Percentiles rank a stretch among this genome's conserved stretches.
Evolutionary conservation across 2,329 filamentous ascomycete species (phyloP).

Genomic region (Monosporascus sp.): DNA sequence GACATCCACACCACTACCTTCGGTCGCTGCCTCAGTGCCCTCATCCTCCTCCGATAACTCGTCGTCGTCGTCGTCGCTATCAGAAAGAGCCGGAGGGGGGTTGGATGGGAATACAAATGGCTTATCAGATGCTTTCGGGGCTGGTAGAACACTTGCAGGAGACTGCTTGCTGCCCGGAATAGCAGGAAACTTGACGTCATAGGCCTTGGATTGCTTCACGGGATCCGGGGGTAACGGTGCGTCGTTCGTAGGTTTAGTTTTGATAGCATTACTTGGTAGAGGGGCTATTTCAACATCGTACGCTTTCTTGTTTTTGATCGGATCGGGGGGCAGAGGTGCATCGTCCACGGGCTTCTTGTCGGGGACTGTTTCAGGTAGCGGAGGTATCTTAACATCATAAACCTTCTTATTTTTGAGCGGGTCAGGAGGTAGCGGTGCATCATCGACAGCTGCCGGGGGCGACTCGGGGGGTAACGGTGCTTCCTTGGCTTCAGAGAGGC

Average conservation of each 20-base stretch:
- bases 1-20: slow-evolving; percentile 61
- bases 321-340: slow-evolving; percentile 36
- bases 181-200: slow-evolving; percentile 20
- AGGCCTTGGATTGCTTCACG: slow-evolving; percentile 25
- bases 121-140: slow-evolving; percentile 14
- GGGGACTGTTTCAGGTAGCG: slow-evolving; percentile 16
- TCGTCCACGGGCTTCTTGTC: slow-evolving; percentile 27
- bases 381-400: slow-evolving; percentile 21
- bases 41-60: slow-evolving; percentile 43
- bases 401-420: slow-evolving; percentile 31
- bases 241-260: slow-evolving; percentile 23
- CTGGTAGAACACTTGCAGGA: slow-evolving; percentile 16
- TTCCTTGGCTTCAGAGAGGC: slow-evolving; percentile 16
- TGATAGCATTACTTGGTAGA: slow-evolving; percentile 25
- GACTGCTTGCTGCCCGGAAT: slow-evolving; percentile 18
- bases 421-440: slow-evolving; percentile 41
- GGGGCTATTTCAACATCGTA: slow-evolving; percentile 30
- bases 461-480: slow-evolving; percentile 32
- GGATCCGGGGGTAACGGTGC: slow-evolving; percentile 37
- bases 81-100: slow-evolving; percentile 22
- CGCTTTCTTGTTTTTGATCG: slow-evolving; percentile 26
- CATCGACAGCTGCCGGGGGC: slow-evolving; percentile 10
- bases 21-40: slow-evolving; percentile 39
- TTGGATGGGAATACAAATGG: slow-evolving; percentile 19
- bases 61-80: slow-evolving; percentile 37